A percentile compares a stretch with the other conserved stretches of the same genome.
Evolutionary conservation across 2,329 filamentous ascomycete species (phyloP).

Genomic region (Leptographium wingfieldii): DNA sequence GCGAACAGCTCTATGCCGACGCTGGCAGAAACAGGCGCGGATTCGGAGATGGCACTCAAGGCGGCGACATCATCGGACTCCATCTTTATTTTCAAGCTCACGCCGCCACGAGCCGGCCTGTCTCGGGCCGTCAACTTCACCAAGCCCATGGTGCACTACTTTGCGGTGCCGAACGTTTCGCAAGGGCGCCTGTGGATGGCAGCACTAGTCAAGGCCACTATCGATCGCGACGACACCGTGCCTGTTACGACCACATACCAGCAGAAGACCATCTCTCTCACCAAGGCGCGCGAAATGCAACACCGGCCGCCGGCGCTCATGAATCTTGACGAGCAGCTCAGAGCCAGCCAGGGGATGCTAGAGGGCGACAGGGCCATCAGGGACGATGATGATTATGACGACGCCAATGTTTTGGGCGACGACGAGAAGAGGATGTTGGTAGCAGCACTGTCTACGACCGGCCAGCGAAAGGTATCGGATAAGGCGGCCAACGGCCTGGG

Average conservation of each 20-base stretch:
- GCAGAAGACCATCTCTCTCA: conserved; percentile 87
- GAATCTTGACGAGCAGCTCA: conserved; percentile 44
- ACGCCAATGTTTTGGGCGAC: conserved; percentile 8
- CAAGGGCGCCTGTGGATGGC: conserved; percentile 96
- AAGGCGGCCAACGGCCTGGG: conserved; percentile 19
- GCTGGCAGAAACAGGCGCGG: conserved; percentile 35
- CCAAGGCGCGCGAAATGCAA: conserved; percentile 76
- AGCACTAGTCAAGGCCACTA: conserved; percentile 96
- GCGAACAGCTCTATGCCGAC: conserved; percentile 33
- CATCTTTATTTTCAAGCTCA: conserved; percentile 96
- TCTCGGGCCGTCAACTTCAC: conserved; percentile 93
- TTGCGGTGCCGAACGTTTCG: conserved; percentile 82
- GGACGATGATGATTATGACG: conserved; percentile 11
- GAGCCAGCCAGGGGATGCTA: conserved; percentile 10
- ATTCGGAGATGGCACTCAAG: conserved; percentile 16
- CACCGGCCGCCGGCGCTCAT: conserved; percentile 84
- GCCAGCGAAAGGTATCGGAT: conserved; percentile 3
- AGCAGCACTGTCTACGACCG: conserved; percentile 13
- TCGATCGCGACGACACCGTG: conserved; percentile 74
- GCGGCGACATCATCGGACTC: conserved; percentile 32
- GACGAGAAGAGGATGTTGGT: conserved; percentile 13
- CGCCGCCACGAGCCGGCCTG: conserved; percentile 76
- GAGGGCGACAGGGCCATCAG: conserved; percentile 6
- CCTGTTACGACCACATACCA: conserved; percentile 86
- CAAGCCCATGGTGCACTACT: conserved; percentile 94